Evolutionary conservation across 139 green algal genomes (phyloP), one percentile per base, ranked within the genome.

Genomic region (Chlorella sorokiniana): DNA sequence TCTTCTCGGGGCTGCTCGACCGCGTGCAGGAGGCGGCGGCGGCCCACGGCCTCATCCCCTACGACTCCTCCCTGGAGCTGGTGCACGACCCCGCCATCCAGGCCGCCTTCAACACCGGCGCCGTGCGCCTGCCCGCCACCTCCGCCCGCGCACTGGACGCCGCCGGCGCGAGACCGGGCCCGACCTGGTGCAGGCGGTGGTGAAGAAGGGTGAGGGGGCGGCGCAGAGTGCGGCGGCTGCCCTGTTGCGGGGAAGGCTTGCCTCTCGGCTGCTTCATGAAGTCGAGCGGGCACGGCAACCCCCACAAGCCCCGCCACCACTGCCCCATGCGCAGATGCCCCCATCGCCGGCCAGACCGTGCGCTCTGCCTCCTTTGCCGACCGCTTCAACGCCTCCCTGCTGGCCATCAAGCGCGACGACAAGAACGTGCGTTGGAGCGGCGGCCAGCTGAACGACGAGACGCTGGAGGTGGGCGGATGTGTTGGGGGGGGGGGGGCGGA

Each of bases 391-490:
- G 91, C 91, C 37, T 87, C 85, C 52, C 84, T 95, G 44, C 86
- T 95, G 62, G 88, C 91, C 51, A 88, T 95, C 31, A 93, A 94
- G 78, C 84, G 91, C 20, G 37, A 86, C 52, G 78, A 82, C 45
- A 63, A 76, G 2, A 45, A 75, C 37, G 37, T 86, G 2, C 45
- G 38, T 11, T 86, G 61, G 59, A 84, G 71, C 42, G 84, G 51
- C 1, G 65, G 76, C 51, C 71, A 79, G n/a, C 88, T 95, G 31
- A 87, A 85, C 11, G 91, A 94, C 79, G 88, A 93, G 45, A 81
- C 90, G 22, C 80, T 96, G 10, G 9, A 62, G 37, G 71, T 45
- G 35, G 10, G 69, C 23, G 20, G 16, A 23, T 64, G 29, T n/a
- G 18, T 33, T 5, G 18, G 9, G 31, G 62, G 62, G 16, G 29